Percentiles rank a stretch among this genome's conserved stretches.
Evolutionary conservation across 106 monocot species (phyloP).

Genomic region (Dendrobium chrysotoxum): DNA sequence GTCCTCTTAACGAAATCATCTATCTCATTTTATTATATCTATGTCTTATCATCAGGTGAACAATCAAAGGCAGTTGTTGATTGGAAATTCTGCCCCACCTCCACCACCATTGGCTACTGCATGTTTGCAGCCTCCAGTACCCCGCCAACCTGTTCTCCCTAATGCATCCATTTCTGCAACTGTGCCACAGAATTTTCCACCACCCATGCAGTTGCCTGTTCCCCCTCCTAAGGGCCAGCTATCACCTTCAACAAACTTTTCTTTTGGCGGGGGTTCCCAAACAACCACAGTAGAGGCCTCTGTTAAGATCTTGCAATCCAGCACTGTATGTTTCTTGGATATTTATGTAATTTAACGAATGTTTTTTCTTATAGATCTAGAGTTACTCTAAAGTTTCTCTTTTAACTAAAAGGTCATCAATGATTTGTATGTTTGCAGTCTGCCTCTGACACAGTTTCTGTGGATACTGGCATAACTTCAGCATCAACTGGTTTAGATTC

Average conservation of each 20-base stretch:
- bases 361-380: not conserved
- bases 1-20: not conserved
- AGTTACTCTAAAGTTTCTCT: not conserved
- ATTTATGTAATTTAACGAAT: not conserved
- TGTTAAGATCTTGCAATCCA: constrained; percentile 13
- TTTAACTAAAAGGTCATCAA: not conserved
- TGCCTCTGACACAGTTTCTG: constrained; percentile 13
- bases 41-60: constrained; percentile 29
- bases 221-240: constrained; percentile 29
- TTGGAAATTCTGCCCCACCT: constrained; percentile 16
- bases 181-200: constrained; percentile 21
- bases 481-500: constrained; percentile 21
- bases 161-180: constrained; percentile 29
- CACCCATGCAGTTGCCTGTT: constrained; percentile 23
- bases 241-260: constrained; percentile 35
- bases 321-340: constrained; percentile 21
- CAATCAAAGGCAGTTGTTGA: constrained; percentile 27
- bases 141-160: constrained; percentile 32
- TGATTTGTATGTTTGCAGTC: constrained; percentile 28
- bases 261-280: constrained; percentile 26
- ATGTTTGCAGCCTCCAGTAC: constrained; percentile 64
- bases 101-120: constrained; percentile 22
- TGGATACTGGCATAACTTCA: constrained; percentile 5
- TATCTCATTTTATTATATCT: not conserved
- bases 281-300: constrained; percentile 12